These are phyloP conservation scores for Phoenix roebelenii DNA, from an alignment of 176 grass and related monocot genomes.

Conservation along the genomic window DNA sequence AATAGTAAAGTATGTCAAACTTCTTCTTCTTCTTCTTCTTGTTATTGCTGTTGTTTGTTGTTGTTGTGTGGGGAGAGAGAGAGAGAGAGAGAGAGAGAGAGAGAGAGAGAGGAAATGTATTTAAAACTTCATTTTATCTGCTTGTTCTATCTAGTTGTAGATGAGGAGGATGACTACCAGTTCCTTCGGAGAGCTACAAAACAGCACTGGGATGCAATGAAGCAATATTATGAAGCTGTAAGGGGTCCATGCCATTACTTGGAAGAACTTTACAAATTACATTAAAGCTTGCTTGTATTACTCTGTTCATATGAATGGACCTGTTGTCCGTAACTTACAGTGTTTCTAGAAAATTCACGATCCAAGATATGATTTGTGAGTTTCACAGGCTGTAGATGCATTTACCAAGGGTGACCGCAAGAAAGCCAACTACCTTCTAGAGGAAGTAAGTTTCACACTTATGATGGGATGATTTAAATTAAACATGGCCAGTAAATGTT, in stretches of 20 bases:
- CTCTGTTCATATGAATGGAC: too few relatives aligned
- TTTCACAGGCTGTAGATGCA: constrained; percentile 63
- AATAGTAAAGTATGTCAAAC: too few relatives aligned
- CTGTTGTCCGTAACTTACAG: too few relatives aligned
- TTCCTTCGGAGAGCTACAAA: constrained; percentile 58
- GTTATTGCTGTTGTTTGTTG: too few relatives aligned
- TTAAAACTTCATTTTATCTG: too few relatives aligned
- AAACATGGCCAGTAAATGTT: not conserved
- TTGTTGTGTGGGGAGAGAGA: too few relatives aligned
- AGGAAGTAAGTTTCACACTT: constrained; percentile 42
- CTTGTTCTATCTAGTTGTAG: constrained; percentile 12
- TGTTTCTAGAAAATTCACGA: too few relatives aligned
- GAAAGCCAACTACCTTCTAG: constrained; percentile 42
- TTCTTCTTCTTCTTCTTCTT: too few relatives aligned
- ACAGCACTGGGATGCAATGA: constrained; percentile 83
- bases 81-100: too few relatives aligned
- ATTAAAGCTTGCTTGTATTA: too few relatives aligned
- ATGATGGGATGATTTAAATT: not conserved
- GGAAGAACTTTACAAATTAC: too few relatives aligned
- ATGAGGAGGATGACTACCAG: constrained; percentile 66
- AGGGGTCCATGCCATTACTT: not conserved
- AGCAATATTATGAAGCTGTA: constrained; percentile 86
- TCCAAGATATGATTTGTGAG: constrained; percentile 1
- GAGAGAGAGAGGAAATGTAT: too few relatives aligned
- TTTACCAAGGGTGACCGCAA: constrained; percentile 54